Evolutionary conservation across 305 asterid species (phyloP).

Genomic region (Rubia peregrina): DNA sequence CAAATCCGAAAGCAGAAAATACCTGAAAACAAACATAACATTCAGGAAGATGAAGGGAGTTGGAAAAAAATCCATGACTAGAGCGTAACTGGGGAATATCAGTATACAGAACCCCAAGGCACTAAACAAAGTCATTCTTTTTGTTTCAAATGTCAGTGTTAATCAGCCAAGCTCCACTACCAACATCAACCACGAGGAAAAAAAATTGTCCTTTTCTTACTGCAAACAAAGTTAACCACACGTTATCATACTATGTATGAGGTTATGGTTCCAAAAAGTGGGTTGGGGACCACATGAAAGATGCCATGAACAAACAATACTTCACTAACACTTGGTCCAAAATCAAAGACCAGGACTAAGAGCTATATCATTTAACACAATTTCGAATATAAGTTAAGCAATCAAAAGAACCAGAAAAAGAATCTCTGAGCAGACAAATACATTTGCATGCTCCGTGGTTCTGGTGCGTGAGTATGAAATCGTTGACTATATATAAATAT

Average conservation of each 20-base stretch:
- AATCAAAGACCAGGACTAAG: not conserved
- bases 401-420: not conserved
- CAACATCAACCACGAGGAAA: not conserved
- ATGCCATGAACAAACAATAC: not conserved
- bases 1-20: slow-evolving; percentile 93
- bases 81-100: not conserved
- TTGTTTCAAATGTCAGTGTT: not conserved
- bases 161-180: not conserved
- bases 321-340: not conserved
- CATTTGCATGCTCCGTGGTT: not conserved
- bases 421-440: not conserved
- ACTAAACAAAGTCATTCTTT: not conserved
- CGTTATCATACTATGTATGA: not conserved
- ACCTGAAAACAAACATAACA: slow-evolving; percentile 47
- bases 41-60: not conserved
- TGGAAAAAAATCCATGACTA: not conserved
- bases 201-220: not conserved
- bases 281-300: not conserved
- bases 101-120: not conserved
- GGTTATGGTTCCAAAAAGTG: not conserved
- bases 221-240: not conserved
- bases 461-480: not conserved
- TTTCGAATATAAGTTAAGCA: not conserved
- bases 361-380: not conserved
- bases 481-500: not conserved